Evolutionary conservation across 208 protist species (phyloP), one percentile per base, ranked within the genome.

Genomic region (Trichomonas gallinae): DNA sequence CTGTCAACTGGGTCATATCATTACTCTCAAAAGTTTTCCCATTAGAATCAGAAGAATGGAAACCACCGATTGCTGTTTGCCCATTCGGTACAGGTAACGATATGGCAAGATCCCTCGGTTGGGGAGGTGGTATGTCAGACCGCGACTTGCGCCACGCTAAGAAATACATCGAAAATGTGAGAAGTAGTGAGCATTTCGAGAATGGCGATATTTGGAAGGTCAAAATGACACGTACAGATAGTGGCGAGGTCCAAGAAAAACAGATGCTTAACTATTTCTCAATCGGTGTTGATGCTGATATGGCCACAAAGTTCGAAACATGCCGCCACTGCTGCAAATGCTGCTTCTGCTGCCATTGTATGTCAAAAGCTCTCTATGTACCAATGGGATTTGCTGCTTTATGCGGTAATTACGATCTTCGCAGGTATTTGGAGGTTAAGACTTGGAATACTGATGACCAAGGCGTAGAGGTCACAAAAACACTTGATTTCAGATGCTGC

Each of bases 251-350:
- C 4, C 3, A n/a, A 10, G 45, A 23, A 9, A 34, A 51, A 17
- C 87, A 93, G 46, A 93, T 93, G 87, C 42, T 93, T 17, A 93
- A 93, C 44, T 93, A 93, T 51, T 42, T 93, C n/a, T 93, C 87
- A 51, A n/a, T 93, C 38, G 87, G 87, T 17, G 44, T 38, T 4
- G 87, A 93, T 38, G 87, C n/a, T 34, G 36, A 48, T 36, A 51
- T 93, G 26, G 87, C 44, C 0, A 3, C 1, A 6, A 26, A 58
- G 4, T 93, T 48, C 31, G 87, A 93, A 58, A 51, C 26, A 51
- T 38, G 42, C 44, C 6, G 87, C 45, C 23, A 44, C 8, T 34
- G 40, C 26, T 34, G 17, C 34, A 42, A 58, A 44, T 44, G 40
- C 21, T 40, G 42, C 87, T 38, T 93, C 17, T 93, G 87, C 44